Percentiles rank a stretch among this genome's conserved stretches.
Conservation (phyloP, 805 yeast genomes). For the Kodamaea neixiangensis region DNA sequence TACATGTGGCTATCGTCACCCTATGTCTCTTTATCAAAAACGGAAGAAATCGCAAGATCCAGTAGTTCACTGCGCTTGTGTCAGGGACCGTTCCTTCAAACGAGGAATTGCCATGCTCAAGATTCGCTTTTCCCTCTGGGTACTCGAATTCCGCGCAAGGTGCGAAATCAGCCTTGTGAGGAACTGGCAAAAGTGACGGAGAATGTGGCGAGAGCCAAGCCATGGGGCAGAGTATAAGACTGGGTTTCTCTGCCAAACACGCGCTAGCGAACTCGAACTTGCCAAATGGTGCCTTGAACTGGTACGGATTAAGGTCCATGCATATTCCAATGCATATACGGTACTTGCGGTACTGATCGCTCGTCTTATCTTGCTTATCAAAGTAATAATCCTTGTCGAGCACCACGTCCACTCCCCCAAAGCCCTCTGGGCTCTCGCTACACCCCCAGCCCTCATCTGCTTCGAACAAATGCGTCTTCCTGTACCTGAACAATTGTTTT, state of each 20-base stretch:
- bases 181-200: constrained; percentile 26
- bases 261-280: constrained; percentile 68
- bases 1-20: constrained; percentile 55
- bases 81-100: constrained; percentile 42
- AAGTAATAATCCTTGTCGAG: constrained; percentile 24
- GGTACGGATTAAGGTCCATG: constrained; percentile 90
- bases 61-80: constrained; percentile 59
- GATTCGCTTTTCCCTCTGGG: constrained; percentile 1
- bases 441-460: constrained; percentile 85
- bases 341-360: constrained; percentile 9
- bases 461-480: constrained; percentile 75
- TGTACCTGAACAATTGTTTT: constrained; percentile 58
- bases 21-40: constrained; percentile 36
- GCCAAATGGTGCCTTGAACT: constrained; percentile 77
- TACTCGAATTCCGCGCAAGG: background rate
- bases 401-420: constrained; percentile 49
- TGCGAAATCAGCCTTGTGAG: constrained; percentile 5
- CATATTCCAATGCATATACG: constrained; percentile 76
- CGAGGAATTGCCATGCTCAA: background rate
- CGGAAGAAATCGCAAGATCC: constrained; percentile 74
- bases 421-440: constrained; percentile 58
- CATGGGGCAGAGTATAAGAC: constrained; percentile 74
- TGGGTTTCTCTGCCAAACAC: constrained; percentile 48
- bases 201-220: constrained; percentile 75
- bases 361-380: constrained; percentile 17